Evolutionary conservation across 192 early-diverging fungal species (phyloP).

Genomic region (Backusella parvicylindrica): DNA sequence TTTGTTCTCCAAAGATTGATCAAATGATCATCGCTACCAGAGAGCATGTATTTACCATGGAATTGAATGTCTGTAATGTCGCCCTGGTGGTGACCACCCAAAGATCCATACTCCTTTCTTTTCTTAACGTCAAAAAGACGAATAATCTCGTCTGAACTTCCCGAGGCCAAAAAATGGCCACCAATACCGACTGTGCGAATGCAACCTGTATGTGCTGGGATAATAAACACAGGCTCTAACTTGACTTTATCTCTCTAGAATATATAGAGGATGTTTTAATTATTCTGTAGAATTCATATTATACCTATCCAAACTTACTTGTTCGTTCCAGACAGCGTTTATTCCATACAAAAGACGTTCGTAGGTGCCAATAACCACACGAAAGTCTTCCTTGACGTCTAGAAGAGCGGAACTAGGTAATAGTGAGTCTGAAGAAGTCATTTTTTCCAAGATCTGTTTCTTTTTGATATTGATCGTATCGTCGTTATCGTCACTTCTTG

Average conservation of each 20-base stretch:
- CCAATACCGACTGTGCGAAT: slow-evolving; percentile 86
- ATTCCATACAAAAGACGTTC: slow-evolving; percentile 97
- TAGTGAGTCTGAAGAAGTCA: neutral
- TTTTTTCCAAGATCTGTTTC: neutral
- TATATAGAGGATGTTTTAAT: neutral
- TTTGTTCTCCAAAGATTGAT: slow-evolving; percentile 89
- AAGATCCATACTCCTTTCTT: slow-evolving; percentile 85
- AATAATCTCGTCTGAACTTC: slow-evolving; percentile 94
- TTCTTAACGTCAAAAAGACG: slow-evolving; percentile 82
- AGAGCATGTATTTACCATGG: slow-evolving; percentile 82
- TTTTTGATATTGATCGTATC: neutral
- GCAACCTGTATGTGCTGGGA: slow-evolving; percentile 91
- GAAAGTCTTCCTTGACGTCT: slow-evolving; percentile 43
- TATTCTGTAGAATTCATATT: neutral
- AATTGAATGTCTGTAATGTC: slow-evolving; percentile 87
- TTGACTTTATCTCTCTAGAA: slow-evolving; percentile 23
- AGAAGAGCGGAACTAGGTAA: neutral
- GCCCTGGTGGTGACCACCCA: slow-evolving; percentile 86
- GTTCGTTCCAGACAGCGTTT: slow-evolving; percentile 55
- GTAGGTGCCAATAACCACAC: slow-evolving; percentile 85
- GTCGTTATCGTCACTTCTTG: neutral
- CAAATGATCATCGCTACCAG: slow-evolving; percentile 84
- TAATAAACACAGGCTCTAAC: slow-evolving; percentile 83
- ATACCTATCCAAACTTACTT: slow-evolving; percentile 2
- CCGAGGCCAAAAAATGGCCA: slow-evolving; percentile 84